A percentile compares a stretch with the other conserved stretches of the same genome.
Conservation (phyloP, 345 rosid species). For the Euphorbia peplus region DNA sequence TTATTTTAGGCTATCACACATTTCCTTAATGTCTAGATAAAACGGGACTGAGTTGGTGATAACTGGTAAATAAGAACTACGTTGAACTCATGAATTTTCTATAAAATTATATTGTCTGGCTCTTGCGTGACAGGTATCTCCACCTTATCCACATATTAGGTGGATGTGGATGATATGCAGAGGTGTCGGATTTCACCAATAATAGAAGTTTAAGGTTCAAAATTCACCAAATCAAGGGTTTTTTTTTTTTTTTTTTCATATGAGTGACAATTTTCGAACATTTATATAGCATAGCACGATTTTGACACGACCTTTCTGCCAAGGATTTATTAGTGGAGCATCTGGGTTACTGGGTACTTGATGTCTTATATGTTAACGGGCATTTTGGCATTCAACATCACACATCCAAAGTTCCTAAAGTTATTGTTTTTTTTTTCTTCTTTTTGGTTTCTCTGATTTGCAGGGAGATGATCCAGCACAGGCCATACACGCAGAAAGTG, state of each 20-base stretch:
- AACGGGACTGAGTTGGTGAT: neutral
- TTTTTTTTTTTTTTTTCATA: no score
- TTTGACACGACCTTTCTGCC: no score
- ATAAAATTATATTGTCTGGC: neutral
- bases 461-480: slow-evolving; percentile 36
- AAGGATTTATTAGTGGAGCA: neutral
- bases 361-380: neutral
- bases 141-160: neutral
- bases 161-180: no score
- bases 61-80: neutral
- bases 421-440: neutral
- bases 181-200: neutral
- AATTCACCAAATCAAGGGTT: neutral
- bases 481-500: slow-evolving; percentile 33
- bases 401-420: neutral
- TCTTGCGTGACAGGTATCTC: neutral
- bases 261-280: no score
- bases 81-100: neutral
- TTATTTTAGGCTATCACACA: no score
- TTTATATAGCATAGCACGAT: no score
- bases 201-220: neutral
- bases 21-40: no score
- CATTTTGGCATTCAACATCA: neutral
- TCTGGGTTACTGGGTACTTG: neutral
- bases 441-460: neutral